These are phyloP conservation scores for Ilex aquifolium DNA, from an alignment of 257 asterid species.

Conservation along the genomic window DNA sequence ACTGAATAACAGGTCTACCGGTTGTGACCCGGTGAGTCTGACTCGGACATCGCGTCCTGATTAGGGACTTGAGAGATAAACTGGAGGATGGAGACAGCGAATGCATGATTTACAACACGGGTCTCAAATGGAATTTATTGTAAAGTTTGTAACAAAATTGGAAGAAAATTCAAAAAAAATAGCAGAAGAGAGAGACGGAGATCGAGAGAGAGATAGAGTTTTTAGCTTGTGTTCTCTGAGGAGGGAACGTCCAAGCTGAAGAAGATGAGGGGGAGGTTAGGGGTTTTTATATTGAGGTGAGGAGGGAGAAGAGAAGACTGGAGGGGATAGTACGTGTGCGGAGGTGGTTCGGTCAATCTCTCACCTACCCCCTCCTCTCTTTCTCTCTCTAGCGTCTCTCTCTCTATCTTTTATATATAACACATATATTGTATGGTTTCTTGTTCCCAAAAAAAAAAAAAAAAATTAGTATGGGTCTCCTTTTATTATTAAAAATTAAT, in stretches of 20 bases:
- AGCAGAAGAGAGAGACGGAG: no score
- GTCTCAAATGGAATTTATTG: no score
- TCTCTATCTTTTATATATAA: neutral
- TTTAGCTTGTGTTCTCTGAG: neutral
- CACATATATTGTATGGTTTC: no score
- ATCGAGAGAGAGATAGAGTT: no score
- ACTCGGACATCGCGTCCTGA: conserved; percentile 15
- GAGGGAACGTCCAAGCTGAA: neutral
- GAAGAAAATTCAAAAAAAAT: no score
- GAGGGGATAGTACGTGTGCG: conserved; percentile 5
- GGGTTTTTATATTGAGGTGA: conserved; percentile 35
- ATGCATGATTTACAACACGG: conserved; percentile 6
- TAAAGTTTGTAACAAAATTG: neutral
- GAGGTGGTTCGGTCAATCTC: conserved; percentile 40
- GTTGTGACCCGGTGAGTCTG: conserved; percentile 16
- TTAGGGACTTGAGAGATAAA: conserved; percentile 33
- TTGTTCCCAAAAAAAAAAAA: no score
- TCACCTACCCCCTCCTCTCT: conserved; percentile 47
- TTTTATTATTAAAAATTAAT: no score
- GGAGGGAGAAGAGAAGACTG: conserved; percentile 9
- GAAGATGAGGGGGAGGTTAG: neutral
- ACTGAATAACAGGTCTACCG: conserved; percentile 19
- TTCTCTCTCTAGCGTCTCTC: neutral
- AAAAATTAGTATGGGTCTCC: no score
- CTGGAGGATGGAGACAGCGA: conserved; percentile 28